Base-by-base conservation (phyloP, 768 basidiomycete genomes). In the Pisolithus albus region DNA sequence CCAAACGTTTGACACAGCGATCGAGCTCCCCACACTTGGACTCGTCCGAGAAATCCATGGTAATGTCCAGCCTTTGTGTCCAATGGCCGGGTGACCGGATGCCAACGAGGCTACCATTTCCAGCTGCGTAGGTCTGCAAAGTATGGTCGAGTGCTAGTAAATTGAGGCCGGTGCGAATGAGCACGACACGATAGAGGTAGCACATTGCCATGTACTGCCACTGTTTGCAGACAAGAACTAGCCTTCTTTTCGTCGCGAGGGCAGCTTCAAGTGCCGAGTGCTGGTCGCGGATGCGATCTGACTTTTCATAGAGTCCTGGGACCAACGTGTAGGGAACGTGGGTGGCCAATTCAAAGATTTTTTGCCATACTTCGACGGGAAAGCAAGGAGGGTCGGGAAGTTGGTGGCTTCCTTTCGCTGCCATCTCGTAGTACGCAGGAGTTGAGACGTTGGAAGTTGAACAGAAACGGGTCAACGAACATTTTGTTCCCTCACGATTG, bases 201-300 rank as follows among this genome's bases (percentile, higher is more conserved):
- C 56, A 57, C 15, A 46, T 40, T 30, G 64, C 60, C 36, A 67
- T 49, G 37, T 58, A 52, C 56, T 56, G 62, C 66, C 65, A 66
- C 42, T 53, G 57, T 45, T 46, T 66, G 53, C 62, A 68, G 42
- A 66, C 66, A 8, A 59, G 59, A 2, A 68, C 66, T n/a, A 67
- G 55, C 24, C 53, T 48, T 8, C 57, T 55, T 37, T 63, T 62
- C 21, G 64, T 67, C 42, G 64, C 4, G 23, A 67, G 56, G 7
- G 61, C 51, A 5, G 46, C 39, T 37, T 62, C 47, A 4, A 63
- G 42, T 23, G 47, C 53, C 6, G 28, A 9, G 23, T 38, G 38
- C 26, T 26, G 26, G 26, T 26, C 11, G 8, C 6, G 7, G 30
- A 32, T 11, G 30, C 30, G 10, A 4, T 23, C 21, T 23, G 21